Base-by-base conservation (phyloP, 495 filamentous ascomycete species). In the Polyplosphaeria fusca region DNA sequence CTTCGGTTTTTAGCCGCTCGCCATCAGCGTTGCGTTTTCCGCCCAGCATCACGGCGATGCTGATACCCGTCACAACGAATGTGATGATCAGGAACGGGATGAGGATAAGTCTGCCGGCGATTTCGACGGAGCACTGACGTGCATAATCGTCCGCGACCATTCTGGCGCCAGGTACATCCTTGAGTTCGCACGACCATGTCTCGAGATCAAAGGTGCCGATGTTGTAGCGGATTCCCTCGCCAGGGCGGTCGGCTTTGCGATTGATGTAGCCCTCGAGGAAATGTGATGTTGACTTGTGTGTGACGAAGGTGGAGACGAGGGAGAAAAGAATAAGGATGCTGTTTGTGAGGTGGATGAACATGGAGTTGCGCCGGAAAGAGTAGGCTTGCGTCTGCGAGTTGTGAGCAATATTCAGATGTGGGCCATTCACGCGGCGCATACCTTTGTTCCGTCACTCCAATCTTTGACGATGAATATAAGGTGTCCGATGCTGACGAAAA, bases 191-290 rank as follows among this genome's bases (percentile, higher is more conserved):
- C 22, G 44, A 45, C 55, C 61, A 64, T 19, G 61, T 64, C 40
- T 64, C 61, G 37, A 64, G 55, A 23, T 64, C 61, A 51, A 64
- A 64, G 47, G 40, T 55, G 27, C 61, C 61, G 28, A 30, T 38
- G 47, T 64, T 50, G 50, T 64, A 64, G 11, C 54, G 49, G 16
- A 58, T 25, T 19, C 39, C 47, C 0, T 42, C 50, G 32, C 25
- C 37, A 25, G 39, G 28, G 2, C 37, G 18, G 18, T 53, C 24
- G 23, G 56, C 56, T 53, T 60, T 52, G 18, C 35, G 26, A 4
- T 13, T 53, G 2, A 55, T 22, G 59, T 62, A 57, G 42, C 52
- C 22, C 9, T 26, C 46, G 46, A 11, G 18, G 59, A 62, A 62
- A 22, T 62, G 52, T 1, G 52, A 56, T 5, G 59, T 20, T 1